Percentiles rank a stretch among this genome's conserved stretches.
phyloP scores from a whole-genome alignment of 306 rosid species.

The Cajanus cajan region DNA sequence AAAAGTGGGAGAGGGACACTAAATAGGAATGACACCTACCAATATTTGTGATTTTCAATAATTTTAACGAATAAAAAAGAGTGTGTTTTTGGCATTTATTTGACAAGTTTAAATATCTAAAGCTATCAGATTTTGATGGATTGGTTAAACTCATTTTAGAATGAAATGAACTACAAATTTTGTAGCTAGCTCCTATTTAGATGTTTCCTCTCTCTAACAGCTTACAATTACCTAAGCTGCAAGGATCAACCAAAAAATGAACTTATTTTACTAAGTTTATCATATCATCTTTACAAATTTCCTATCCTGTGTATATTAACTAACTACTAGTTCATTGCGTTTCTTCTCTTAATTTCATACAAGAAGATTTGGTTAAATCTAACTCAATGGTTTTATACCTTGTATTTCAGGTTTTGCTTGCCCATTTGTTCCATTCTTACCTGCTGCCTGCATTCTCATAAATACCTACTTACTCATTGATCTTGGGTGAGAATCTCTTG shows the following conservation, averaged over 20 bases:
- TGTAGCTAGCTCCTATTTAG: background rate
- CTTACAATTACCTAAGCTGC: background rate
- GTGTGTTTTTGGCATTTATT: too few species aligned
- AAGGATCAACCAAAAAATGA: background rate
- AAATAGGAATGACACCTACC: too few species aligned
- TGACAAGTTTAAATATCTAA: background rate
- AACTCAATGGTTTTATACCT: background rate
- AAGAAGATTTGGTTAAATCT: conserved; percentile 9
- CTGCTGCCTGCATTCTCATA: conserved; percentile 65
- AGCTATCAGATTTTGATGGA: background rate
- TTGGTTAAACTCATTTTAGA: background rate
- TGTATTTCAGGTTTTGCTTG: conserved; percentile 62
- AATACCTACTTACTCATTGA: conserved; percentile 63
- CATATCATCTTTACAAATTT: conserved; percentile 10
- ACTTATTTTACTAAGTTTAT: conserved; percentile 7
- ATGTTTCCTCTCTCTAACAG: background rate
- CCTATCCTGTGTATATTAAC: background rate
- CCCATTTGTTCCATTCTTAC: conserved; percentile 72
- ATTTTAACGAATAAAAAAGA: too few species aligned
- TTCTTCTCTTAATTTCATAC: background rate
- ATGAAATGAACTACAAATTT: background rate
- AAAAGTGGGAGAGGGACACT: too few species aligned
- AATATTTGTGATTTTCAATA: too few species aligned
- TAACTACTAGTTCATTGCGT: background rate
- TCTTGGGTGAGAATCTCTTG: conserved; percentile 61